Base-by-base conservation (phyloP, 257 asterid species). In the Pogostemon cablin region DNA sequence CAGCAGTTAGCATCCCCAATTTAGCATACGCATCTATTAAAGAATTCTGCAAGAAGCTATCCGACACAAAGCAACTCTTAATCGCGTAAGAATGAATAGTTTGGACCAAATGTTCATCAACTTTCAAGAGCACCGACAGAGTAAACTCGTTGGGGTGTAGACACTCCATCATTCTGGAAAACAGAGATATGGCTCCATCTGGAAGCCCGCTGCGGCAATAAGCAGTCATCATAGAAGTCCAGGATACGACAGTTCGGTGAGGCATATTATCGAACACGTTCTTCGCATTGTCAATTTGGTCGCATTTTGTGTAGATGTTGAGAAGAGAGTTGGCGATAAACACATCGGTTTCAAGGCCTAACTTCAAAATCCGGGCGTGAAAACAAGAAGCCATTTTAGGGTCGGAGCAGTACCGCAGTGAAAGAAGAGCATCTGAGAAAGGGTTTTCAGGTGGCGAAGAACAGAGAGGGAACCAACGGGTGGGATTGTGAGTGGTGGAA, bases 141-240 rank as follows among this genome's bases (percentile, higher is more conserved):
- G 85, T 66, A 68, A 75, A 80, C 75, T 84, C 89, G 49, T 85
- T 85, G 63, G 90, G 90, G 64, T 78, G 76, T 35, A 80, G n/a
- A 76, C 7, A n/a, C 58, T 75, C 82, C 75, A 81, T 32, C 89
- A 80, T 80, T 37, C 32, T 34, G 4, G 17, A 59, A 55, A 82
- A 85, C 70, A 82, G 49, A 3, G 15, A 35, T 25, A 80, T 12
- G 6, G 86, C 52, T 35, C 76, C 73, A 9, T 75, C 75, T 3
- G 64, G 61, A 11, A 70, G 76, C n/a, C 69, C 75, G 40, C 15
- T 37, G 32, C 57, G 84, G 11, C 76, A 61, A 57, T 79, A 79
- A 40, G 76, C 81, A 62, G 78, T 79, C 55, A 84, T 84, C 78
- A 84, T 72, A 5, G 77, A 63, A 6, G 88, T 84, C 88, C 88